Evolutionary conservation across 257 asterid species (phyloP), one percentile per base, ranked within the genome.

Genomic region (Solanum chmielewskii): DNA sequence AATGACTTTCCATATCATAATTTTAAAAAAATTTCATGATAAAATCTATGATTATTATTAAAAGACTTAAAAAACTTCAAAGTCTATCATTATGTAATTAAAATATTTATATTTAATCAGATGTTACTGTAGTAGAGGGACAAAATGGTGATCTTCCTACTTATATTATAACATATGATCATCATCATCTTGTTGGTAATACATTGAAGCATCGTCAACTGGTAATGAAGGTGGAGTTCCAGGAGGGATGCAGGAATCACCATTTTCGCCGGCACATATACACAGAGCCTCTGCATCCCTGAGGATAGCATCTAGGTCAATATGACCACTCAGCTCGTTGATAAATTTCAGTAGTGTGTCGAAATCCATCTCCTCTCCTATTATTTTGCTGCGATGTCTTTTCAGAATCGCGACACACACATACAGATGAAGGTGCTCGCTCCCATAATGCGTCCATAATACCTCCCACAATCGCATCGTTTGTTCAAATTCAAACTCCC

Each of bases 201-300:
- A 96, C 13, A 90, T 70, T 1, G 96, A 94, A 85, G 91, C 90
- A 89, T 97, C 98, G 66, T 91, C 96, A 3, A 94, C 20, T 4
- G 99, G 98, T 82, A 97, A 92, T 1, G 99, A 96, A 87, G 99
- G 99, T 10, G 99, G 99, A 87, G 98, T 96, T 74, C 99, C 99
- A 6, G 99, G 99, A 77, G 98, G 99, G 41, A 97, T 94, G 89
- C 94, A 90, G 70, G 98, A 96, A 11, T 92, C 95, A 45, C 99
- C 99, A 68, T 96, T 94, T 92, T 97, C 99, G 84, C 99, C 99
- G 18, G 99, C 99, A 87, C 94, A 91, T 88, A 97, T 89, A 86
- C 98, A 97, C 45, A 96, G 89, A 35, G 99, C 99, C 86, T 97
- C 99, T 0, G 99, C 98, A 90, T 96, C 99, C 91, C 99, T 90